Evolutionary conservation across 2,329 filamentous ascomycete genomes (phyloP).

Genomic region (Aspergillus aculeatinus): DNA sequence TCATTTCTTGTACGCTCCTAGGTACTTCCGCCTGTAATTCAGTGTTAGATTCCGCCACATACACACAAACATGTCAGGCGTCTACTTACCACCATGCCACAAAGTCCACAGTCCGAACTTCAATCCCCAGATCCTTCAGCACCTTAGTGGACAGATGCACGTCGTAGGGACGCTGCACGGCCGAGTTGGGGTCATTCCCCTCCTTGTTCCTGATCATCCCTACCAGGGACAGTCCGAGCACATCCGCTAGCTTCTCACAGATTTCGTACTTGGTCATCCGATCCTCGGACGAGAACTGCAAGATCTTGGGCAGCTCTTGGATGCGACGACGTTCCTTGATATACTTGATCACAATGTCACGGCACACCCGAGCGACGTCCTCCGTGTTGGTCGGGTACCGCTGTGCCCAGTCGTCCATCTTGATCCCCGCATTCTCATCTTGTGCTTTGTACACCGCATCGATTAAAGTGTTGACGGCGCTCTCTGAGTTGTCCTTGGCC

Average conservation of each 20-base stretch:
- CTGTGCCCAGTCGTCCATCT: slow-evolving; percentile 83
- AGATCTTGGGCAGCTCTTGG: slow-evolving; percentile 61
- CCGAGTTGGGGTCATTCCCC: slow-evolving; percentile 69
- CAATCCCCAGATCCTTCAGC: slow-evolving; percentile 70
- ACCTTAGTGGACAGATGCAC: slow-evolving; percentile 78
- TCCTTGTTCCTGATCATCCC: slow-evolving; percentile 66
- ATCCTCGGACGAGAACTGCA: slow-evolving; percentile 88
- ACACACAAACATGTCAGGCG: background rate
- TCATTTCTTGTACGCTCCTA: slow-evolving; percentile 31
- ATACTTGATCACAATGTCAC: slow-evolving; percentile 72
- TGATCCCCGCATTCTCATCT: slow-evolving; percentile 58
- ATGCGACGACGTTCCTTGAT: slow-evolving; percentile 51
- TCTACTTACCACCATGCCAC: slow-evolving; percentile 69
- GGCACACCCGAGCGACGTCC: slow-evolving; percentile 76
- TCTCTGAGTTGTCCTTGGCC: slow-evolving; percentile 70
- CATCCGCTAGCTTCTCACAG: slow-evolving; percentile 72
- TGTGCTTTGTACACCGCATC: slow-evolving; percentile 74
- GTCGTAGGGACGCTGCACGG: slow-evolving; percentile 79
- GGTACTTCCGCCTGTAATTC: slow-evolving; percentile 30
- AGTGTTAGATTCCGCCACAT: slow-evolving; percentile 11
- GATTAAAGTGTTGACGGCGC: slow-evolving; percentile 78
- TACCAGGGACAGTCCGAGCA: slow-evolving; percentile 71
- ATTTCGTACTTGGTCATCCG: slow-evolving; percentile 89
- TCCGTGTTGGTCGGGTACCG: slow-evolving; percentile 87
- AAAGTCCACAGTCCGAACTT: slow-evolving; percentile 73